Percentiles rank a stretch among this genome's conserved stretches.
phyloP scores from a whole-genome alignment of 306 rosid species.

The Trifolium pratense region DNA sequence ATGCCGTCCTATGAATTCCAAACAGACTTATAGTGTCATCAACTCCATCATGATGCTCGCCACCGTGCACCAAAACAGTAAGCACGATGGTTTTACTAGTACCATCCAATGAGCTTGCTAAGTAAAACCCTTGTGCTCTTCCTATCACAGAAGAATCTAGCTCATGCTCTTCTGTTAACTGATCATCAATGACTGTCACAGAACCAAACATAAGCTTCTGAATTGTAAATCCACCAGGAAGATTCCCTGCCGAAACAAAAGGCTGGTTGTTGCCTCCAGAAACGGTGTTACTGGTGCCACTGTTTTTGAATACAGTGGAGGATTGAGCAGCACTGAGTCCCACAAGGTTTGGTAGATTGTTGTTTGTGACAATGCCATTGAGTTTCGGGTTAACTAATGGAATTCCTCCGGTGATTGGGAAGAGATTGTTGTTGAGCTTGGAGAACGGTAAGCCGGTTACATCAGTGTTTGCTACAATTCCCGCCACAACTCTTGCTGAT shows the following conservation, averaged over 20 bases:
- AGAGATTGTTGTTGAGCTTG: slow-evolving; percentile 71
- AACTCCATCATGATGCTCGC: slow-evolving; percentile 47
- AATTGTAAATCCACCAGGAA: slow-evolving; percentile 62
- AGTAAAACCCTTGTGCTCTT: slow-evolving; percentile 72
- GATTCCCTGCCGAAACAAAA: slow-evolving; percentile 76
- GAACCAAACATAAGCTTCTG: slow-evolving; percentile 89
- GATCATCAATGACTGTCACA: slow-evolving; percentile 68
- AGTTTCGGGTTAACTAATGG: slow-evolving; percentile 62
- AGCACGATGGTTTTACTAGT: slow-evolving; percentile 65
- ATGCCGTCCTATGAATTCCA: slow-evolving; percentile 78
- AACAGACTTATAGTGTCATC: slow-evolving; percentile 78
- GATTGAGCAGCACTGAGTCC: slow-evolving; percentile 70
- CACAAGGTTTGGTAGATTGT: slow-evolving; percentile 67
- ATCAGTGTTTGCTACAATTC: slow-evolving; percentile 66
- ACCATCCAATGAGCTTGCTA: slow-evolving; percentile 84
- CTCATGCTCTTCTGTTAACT: slow-evolving; percentile 68
- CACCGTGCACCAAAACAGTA: slow-evolving; percentile 52
- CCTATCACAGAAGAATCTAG: slow-evolving; percentile 68
- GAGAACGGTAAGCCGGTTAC: slow-evolving; percentile 69
- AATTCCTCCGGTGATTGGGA: slow-evolving; percentile 75
- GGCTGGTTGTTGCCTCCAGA: slow-evolving; percentile 57
- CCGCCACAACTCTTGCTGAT: slow-evolving; percentile 78
- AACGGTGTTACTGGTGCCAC: slow-evolving; percentile 62
- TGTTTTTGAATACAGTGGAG: slow-evolving; percentile 66
- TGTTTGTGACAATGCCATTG: slow-evolving; percentile 65